Evolutionary conservation across 129 eudicot species (phyloP), one percentile per base, ranked within the genome.

Genomic region (Tagetes patula): DNA sequence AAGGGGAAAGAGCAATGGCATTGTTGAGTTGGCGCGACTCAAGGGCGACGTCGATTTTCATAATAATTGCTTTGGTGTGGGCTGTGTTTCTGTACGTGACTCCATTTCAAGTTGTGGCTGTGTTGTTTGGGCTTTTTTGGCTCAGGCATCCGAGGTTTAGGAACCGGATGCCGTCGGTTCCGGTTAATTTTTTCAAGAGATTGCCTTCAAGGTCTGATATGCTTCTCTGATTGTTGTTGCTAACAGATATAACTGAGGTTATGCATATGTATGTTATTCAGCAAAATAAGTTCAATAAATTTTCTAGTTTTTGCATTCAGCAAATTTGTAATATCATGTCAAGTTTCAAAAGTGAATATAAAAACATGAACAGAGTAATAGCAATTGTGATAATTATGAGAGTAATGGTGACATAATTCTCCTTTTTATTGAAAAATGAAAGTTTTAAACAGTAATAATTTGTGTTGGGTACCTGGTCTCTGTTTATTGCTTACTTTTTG

Each of bases 11-110:
- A 49, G 89, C 85, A 13, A 82, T 87, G 72, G 82, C 88, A 7
- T 73, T 93, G 76, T 83, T 93, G 7, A 87, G 90, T 86, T 93
- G 98, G 98, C 79, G 98, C 53, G 98, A 93, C 80, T 84, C 98
- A 5, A 84, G 98, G 80, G 98, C 96, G 1, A 93, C 98, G 0
- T 89, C 96, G 0, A 89, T 93, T n/a, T 82, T 93, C 66, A 89
- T 88, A 30, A 78, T 84, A 59, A 70, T 85, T 20, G 82, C 96
- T 0, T 77, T 93, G 81, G 84, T 89, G 38, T 85, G 81, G 84
- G 98, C 98, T 0, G 91, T 89, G 69, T 76, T 93, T 48, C 74
- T 93, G 13, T 93, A 93, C 40, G 90, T 89, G 39, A 89, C 96
- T 20, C 98, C 98, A 6, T 87, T 93, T 73, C 89, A 89, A 65